Evolutionary conservation across 2,329 filamentous ascomycete species (phyloP), one percentile per base, ranked within the genome.

Genomic region (Neonectria faginata): DNA sequence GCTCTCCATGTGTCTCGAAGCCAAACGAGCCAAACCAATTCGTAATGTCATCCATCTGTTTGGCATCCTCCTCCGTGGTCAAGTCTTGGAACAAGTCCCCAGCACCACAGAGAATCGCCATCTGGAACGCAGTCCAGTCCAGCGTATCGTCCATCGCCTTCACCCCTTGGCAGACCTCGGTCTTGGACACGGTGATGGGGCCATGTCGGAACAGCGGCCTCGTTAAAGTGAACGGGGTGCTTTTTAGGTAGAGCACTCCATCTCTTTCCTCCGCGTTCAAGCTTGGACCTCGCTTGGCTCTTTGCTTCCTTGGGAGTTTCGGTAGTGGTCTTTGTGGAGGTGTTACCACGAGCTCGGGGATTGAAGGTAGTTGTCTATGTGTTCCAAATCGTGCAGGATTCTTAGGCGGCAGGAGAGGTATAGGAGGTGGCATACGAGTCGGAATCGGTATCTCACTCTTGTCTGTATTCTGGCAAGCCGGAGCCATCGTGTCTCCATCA

Each of bases 41-140:
- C 5, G 74, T 73, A 22, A 88, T 72, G 8, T 86, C 84, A 25
- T 79, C 76, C 5, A 73, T 73, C 55, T 78, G 72, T 41, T 83
- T 81, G 4, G 77, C 73, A 60, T 86, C 84, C 59, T 85, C 84
- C 5, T 80, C 80, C 45, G 20, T 84, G 79, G 58, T 73, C 65
- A 58, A 66, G 68, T 84, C 85, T 18, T 78, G 77, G 56, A 82
- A 79, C 48, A 85, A 79, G 67, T 87, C 85, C 31, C 84, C 85
- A 2, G 85, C 84, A 5, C 85, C 86, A 45, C 87, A 87, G 0
- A 86, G 77, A 54, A 89, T 88, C 16, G 88, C 87, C 83, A 89
- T 88, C 75, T 90, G 88, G 73, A 89, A 90, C 3, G 87, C 87
- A 6, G 85, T 88, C 87, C 87, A 89, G 78, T 90, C 87, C 3